Evolutionary conservation across 352 stramenopile genomes (phyloP), one percentile per base, ranked within the genome.

Genomic region (Globisporangium spiculum): DNA sequence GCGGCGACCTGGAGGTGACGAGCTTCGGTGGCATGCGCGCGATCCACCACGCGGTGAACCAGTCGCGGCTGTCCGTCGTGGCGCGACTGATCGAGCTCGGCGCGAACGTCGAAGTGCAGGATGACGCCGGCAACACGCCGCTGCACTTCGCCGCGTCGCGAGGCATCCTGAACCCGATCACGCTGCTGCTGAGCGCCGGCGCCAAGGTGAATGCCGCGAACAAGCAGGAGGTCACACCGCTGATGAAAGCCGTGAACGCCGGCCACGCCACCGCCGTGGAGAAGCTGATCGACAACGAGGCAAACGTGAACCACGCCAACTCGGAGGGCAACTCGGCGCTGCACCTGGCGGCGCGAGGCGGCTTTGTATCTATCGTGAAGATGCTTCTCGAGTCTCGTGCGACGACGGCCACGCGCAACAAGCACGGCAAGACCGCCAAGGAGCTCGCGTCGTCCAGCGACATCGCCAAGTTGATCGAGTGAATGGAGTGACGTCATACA

Each of bases 41-140:
- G 22, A 71, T 96, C 8, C 90, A 97, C 58, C 90, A 97, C 73
- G 88, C 90, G 5, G 77, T 86, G n/a, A 97, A 96, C 71, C 86
- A 95, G 73, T 83, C 83, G 30, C 75, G 83, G 0, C 56, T 94
- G 54, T 65, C 77, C 4, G 75, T 93, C 26, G 80, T 92, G 3
- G 73, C 81, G 36, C 76, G 80, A 0, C 79, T 97, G 10, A 70
- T 97, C 22, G 84, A 95, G 56, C 73, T 93, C 27, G 89, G 90
- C 27, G 86, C 82, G 26, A 83, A 79, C 63, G 76, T 91, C 30
- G 90, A 97, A 14, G 75, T 77, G 32, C 90, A 88, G 54, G 91
- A 97, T 76, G 91, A 97, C 38, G 83, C 77, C 12, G 91, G 91
- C 41, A 94, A 97, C 67, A 92, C 88, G 6, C 83, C 85, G 30